Conservation (phyloP, 495 filamentous ascomycete genomes). For the Annulohypoxylon stygium region DNA sequence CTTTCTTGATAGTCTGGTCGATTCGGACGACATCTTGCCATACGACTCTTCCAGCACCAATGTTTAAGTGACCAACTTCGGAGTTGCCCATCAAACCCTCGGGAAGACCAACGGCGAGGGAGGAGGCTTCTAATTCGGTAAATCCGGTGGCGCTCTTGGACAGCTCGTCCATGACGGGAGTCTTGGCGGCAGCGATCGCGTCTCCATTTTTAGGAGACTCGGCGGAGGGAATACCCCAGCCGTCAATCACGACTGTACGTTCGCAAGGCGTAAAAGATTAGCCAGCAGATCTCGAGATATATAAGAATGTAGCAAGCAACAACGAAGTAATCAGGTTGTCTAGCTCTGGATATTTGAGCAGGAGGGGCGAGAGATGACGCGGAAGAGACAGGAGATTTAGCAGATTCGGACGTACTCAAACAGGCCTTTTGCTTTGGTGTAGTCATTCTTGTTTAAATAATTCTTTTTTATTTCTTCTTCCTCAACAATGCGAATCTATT, state of each 20-base stretch:
- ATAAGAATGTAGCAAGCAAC: conserved; percentile 61
- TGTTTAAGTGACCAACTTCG: conserved; percentile 98
- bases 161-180: conserved; percentile 90
- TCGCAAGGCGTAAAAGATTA: conserved; percentile 64
- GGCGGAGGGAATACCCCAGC: conserved; percentile 90
- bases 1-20: conserved; percentile 93
- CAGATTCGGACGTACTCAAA: conserved; percentile 75
- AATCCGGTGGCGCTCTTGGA: conserved; percentile 80
- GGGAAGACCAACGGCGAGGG: conserved; percentile 92
- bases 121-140: conserved; percentile 93
- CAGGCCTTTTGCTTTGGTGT: conserved; percentile 91
- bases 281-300: conserved; percentile 66
- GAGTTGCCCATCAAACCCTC: conserved; percentile 99
- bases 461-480: conserved; percentile 4
- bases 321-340: conserved; percentile 58
- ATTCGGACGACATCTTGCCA: conserved; percentile 99
- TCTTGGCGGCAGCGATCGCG: conserved; percentile 92
- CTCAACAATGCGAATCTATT: conserved; percentile 31
- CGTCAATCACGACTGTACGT: conserved; percentile 90
- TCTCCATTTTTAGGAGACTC: conserved; percentile 86
- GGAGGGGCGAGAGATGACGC: conserved; percentile 24
- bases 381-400: conserved; percentile 35
- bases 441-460: conserved; percentile 67
- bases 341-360: conserved; percentile 25
- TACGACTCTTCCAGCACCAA: conserved; percentile 96